These are phyloP conservation scores for Hypomontagnella submonticulosa DNA, from an alignment of 495 filamentous ascomycete species.

Conservation along the genomic window DNA sequence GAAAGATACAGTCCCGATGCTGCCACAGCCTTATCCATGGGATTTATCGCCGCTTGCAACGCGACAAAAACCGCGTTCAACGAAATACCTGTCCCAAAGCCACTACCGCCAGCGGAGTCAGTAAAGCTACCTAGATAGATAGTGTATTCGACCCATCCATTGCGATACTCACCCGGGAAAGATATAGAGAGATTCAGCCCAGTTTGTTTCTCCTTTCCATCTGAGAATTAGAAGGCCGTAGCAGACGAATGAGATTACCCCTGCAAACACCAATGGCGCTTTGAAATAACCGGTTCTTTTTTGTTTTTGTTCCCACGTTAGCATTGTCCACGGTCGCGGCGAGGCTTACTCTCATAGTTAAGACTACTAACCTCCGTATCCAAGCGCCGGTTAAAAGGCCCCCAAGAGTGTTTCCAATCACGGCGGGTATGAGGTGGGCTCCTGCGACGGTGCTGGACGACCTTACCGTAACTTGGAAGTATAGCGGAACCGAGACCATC, in stretches of 20 bases:
- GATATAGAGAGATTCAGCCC: conserved; percentile 72
- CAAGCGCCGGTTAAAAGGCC: conserved; percentile 67
- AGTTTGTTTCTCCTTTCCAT: conserved; percentile 71
- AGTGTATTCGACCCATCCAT: neutral
- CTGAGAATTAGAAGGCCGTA: conserved; percentile 66
- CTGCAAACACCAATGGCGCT: conserved; percentile 61
- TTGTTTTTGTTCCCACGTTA: conserved; percentile 6
- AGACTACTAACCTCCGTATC: conserved; percentile 57
- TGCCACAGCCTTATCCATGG: conserved; percentile 65
- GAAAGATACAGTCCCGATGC: conserved; percentile 65
- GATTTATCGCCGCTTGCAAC: conserved; percentile 64
- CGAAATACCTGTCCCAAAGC: conserved; percentile 66
- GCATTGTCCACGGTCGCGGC: neutral
- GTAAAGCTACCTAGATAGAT: no score
- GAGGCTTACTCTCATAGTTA: neutral
- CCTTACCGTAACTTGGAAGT: conserved; percentile 72
- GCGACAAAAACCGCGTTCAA: conserved; percentile 65
- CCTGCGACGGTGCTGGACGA: conserved; percentile 68
- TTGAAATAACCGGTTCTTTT: conserved; percentile 70
- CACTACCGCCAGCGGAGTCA: conserved; percentile 35
- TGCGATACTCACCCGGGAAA: conserved; percentile 55
- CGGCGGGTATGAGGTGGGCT: conserved; percentile 70
- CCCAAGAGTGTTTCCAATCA: conserved; percentile 72
- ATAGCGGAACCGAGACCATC: conserved; percentile 72
- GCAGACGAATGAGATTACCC: conserved; percentile 58